Percentiles rank a stretch among this genome's conserved stretches.
Conservation (phyloP, 192 early-diverging fungal species). For the Coemansia sp. region DNA sequence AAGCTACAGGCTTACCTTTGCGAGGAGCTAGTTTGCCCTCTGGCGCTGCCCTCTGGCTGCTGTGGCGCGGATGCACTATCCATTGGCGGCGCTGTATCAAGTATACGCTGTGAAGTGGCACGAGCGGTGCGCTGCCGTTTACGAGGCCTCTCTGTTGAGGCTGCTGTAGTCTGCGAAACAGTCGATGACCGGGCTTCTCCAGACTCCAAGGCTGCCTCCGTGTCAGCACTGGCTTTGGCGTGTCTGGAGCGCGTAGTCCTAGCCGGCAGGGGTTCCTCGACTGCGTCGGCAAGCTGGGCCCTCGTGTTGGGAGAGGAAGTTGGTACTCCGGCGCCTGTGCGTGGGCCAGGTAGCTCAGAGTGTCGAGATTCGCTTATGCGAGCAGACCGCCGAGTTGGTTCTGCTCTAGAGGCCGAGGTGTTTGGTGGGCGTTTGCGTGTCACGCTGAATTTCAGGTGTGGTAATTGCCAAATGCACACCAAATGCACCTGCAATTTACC, state of each 20-base stretch:
- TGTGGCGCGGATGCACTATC: background rate
- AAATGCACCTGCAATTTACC: conserved; percentile 26
- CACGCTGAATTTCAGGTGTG: conserved; percentile 12
- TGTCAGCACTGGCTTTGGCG: background rate
- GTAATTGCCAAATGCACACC: conserved; percentile 24
- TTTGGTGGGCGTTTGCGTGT: conserved; percentile 25
- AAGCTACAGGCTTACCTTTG: background rate
- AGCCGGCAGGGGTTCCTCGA: background rate
- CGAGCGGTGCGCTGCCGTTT: background rate
- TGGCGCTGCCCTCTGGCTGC: background rate
- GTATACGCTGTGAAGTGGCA: background rate
- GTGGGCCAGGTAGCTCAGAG: background rate
- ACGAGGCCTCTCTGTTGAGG: background rate
- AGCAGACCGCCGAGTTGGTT: conserved; percentile 24
- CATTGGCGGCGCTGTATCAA: background rate
- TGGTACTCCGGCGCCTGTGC: background rate
- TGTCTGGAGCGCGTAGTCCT: background rate
- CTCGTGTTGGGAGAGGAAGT: background rate
- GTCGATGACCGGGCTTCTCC: background rate
- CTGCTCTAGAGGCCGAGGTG: conserved; percentile 6
- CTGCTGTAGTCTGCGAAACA: background rate
- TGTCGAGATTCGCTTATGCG: conserved; percentile 27
- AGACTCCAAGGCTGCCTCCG: background rate
- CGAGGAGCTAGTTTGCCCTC: background rate
- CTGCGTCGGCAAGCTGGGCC: background rate